Percentiles rank a stretch among this genome's conserved stretches.
These are phyloP conservation scores for Citrus maxima DNA, from an alignment of 345 rosid species.

Conservation along the genomic window DNA sequence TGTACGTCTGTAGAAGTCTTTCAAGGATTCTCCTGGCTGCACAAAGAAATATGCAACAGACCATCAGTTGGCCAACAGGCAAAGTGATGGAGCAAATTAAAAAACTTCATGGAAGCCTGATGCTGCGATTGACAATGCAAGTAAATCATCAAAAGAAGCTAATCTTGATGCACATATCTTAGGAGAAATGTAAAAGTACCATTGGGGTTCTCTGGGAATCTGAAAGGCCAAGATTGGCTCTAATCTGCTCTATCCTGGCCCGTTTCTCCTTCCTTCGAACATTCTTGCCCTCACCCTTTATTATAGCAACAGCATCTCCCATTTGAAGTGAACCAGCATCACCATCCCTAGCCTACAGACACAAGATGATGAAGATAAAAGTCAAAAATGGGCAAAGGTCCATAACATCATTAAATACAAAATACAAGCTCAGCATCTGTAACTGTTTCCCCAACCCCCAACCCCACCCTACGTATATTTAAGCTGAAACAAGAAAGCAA, in stretches of 20 bases:
- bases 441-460: background rate
- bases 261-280: conserved; percentile 90
- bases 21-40: conserved; percentile 94
- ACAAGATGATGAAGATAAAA: conserved; percentile 1
- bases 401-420: background rate
- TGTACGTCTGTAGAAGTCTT: conserved; percentile 89
- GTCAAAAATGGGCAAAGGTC: conserved; percentile 4
- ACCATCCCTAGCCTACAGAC: conserved; percentile 37
- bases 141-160: background rate
- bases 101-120: background rate
- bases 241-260: conserved; percentile 87
- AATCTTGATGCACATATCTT: background rate
- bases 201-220: conserved; percentile 93
- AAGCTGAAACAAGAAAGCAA: conserved; percentile 15
- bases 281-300: conserved; percentile 73
- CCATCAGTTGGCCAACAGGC: background rate
- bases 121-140: background rate
- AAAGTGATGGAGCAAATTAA: background rate
- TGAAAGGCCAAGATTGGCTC: conserved; percentile 93
- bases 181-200: conserved; percentile 35
- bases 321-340: conserved; percentile 47
- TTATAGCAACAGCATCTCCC: conserved; percentile 86
- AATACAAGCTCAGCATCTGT: background rate
- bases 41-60: conserved; percentile 16
- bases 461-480: background rate